These are phyloP conservation scores for Citrus unshiu DNA, from an alignment of 345 rosid species.

Conservation along the genomic window DNA sequence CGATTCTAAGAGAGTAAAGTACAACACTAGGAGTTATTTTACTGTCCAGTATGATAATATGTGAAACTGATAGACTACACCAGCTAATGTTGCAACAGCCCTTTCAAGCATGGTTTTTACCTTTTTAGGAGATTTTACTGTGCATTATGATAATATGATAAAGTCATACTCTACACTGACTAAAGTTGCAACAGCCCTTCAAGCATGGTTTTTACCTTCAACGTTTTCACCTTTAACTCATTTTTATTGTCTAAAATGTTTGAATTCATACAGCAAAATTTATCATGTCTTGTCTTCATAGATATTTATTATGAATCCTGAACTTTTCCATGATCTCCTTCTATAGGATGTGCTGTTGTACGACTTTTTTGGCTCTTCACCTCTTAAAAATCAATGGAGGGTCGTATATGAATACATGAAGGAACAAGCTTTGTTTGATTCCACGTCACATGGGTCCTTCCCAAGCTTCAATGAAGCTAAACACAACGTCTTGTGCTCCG, in stretches of 20 bases:
- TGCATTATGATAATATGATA: too few relatives aligned
- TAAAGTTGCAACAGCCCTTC: too few relatives aligned
- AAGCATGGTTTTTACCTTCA: too few relatives aligned
- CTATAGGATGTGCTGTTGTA: slow-evolving; percentile 51
- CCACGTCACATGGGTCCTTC: slow-evolving; percentile 3
- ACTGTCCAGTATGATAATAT: too few relatives aligned
- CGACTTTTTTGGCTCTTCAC: slow-evolving; percentile 51
- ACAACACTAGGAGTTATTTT: too few relatives aligned
- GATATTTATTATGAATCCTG: not conserved
- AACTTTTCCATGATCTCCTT: not conserved
- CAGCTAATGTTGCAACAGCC: too few relatives aligned
- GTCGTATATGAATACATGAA: slow-evolving; percentile 41
- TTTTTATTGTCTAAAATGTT: not conserved
- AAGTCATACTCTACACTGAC: too few relatives aligned
- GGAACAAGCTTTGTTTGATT: slow-evolving; percentile 29
- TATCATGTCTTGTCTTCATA: not conserved
- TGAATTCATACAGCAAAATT: not conserved
- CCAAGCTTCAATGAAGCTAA: slow-evolving; percentile 31
- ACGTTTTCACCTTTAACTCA: too few relatives aligned
- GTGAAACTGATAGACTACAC: too few relatives aligned
- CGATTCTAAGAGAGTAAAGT: not conserved
- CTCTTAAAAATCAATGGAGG: slow-evolving; percentile 42
- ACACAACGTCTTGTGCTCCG: slow-evolving; percentile 45
- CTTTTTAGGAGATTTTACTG: too few relatives aligned
- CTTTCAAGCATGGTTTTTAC: too few relatives aligned